phyloP scores from a whole-genome alignment of 306 rosid species.

The Cyclanthera cordifolia region DNA sequence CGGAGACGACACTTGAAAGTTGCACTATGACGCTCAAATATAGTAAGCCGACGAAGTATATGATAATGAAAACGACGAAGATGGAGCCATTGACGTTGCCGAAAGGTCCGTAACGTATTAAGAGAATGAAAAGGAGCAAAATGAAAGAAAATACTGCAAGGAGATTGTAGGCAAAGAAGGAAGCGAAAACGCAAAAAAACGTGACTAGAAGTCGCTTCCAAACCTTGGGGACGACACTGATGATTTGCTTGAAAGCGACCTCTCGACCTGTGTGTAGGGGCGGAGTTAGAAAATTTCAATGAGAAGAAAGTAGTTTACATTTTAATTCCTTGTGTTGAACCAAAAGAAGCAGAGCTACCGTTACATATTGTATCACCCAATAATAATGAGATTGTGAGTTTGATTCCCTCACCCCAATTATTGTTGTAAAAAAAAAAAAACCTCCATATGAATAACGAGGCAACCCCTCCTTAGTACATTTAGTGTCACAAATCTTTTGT shows the following conservation, averaged over 20 bases:
- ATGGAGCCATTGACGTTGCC: slow-evolving; percentile 1
- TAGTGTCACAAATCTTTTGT: no score
- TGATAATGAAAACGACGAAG: background rate
- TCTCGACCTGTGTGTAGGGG: background rate
- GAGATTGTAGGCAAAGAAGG: slow-evolving; percentile 14
- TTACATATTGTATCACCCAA: no score
- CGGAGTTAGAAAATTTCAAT: no score
- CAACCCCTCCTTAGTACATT: no score
- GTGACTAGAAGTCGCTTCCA: slow-evolving; percentile 30
- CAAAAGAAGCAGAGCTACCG: no score
- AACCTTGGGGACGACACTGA: slow-evolving; percentile 6
- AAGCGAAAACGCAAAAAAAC: slow-evolving; percentile 12
- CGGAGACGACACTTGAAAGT: slow-evolving; percentile 49
- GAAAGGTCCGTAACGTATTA: background rate
- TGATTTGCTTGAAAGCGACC: slow-evolving; percentile 16
- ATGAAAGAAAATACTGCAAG: slow-evolving; percentile 39
- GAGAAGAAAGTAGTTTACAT: no score
- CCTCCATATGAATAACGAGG: no score
- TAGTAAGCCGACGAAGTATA: slow-evolving; percentile 34
- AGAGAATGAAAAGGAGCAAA: slow-evolving; percentile 40
- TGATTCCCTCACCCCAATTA: no score
- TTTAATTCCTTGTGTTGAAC: no score
- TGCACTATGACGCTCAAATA: slow-evolving; percentile 52
- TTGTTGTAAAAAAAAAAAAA: no score
- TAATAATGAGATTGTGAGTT: no score